Evolutionary conservation across 805 yeast genomes (phyloP).

Genomic region (Teunomyces lycoperdinae): DNA sequence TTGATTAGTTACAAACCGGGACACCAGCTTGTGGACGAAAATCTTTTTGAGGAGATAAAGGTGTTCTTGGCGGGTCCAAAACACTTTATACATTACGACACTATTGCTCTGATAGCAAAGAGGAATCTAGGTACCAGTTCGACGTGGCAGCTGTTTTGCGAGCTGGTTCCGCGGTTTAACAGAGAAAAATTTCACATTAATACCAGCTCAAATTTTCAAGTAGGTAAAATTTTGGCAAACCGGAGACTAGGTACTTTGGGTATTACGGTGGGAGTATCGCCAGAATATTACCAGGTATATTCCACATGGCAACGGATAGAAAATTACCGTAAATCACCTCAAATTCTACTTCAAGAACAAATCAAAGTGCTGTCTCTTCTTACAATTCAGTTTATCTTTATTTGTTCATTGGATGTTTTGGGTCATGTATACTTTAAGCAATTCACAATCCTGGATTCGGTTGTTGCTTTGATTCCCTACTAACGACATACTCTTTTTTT

Average conservation of each 20-base stretch:
- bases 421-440: not conserved
- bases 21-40: not conserved
- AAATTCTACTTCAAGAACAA: not conserved
- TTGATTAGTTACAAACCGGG: not conserved
- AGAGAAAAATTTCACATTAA: not conserved
- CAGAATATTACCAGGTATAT: not conserved
- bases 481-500: not conserved
- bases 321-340: not conserved
- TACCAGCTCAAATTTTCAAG: not conserved
- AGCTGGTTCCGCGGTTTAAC: not conserved
- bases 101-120: not conserved
- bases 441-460: not conserved
- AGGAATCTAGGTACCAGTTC: not conserved
- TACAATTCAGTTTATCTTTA: not conserved
- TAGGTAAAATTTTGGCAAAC: not conserved
- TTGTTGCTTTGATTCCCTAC: not conserved
- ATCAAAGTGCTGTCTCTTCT: not conserved
- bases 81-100: not conserved
- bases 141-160: not conserved
- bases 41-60: not conserved
- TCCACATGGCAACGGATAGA: not conserved
- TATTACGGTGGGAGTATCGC: not conserved
- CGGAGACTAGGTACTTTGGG: not conserved
- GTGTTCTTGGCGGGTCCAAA: not conserved
- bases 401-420: slow-evolving; percentile 1